Percentiles rank a stretch among this genome's conserved stretches.
Conservation (phyloP, 164 flowering plant species). For the Platanus orientalis region DNA sequence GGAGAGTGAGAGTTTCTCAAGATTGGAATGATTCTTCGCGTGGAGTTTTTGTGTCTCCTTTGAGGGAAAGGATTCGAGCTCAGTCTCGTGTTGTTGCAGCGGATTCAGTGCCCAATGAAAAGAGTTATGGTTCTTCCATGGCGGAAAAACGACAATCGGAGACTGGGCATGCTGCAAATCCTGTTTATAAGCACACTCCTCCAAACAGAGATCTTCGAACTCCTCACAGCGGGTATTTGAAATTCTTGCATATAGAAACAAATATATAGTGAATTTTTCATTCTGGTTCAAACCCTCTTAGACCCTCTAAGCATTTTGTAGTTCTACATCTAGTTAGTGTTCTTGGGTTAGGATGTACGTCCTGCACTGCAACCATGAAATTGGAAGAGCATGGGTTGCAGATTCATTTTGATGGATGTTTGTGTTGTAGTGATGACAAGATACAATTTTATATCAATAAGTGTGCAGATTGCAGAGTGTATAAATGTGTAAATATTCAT, state of each 20-base stretch:
- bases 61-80: slow-evolving; percentile 4
- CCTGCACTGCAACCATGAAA: no score
- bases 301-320: no score
- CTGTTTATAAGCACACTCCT: slow-evolving; percentile 73
- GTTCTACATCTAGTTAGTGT: no score
- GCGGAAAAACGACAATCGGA: neutral
- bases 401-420: no score
- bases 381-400: no score
- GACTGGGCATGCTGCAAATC: slow-evolving; percentile 24
- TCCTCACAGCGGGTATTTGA: slow-evolving; percentile 92
- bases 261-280: no score
- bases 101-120: neutral
- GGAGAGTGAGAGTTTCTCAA: neutral
- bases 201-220: slow-evolving; percentile 66
- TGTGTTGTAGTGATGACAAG: no score
- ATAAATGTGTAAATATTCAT: no score
- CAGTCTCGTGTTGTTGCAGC: slow-evolving; percentile 5
- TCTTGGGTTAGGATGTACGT: no score
- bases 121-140: neutral
- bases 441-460: no score
- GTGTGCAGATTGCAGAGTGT: no score
- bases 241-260: neutral
- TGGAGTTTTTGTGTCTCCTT: neutral
- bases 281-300: no score
- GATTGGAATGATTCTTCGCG: neutral